Evolutionary conservation across 176 grass and related monocot species (phyloP).

Genomic region (Bolboschoenus planiculmis): DNA sequence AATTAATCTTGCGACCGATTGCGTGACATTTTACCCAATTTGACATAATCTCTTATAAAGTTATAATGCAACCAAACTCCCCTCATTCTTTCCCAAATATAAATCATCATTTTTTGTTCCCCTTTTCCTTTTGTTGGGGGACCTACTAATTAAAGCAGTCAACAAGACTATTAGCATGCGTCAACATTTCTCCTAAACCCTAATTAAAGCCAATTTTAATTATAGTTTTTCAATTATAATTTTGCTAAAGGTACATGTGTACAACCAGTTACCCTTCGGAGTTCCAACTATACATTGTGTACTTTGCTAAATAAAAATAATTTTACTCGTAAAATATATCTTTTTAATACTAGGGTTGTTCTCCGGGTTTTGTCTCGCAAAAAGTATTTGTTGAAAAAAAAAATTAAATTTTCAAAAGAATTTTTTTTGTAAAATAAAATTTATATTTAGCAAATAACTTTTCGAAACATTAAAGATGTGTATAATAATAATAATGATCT

Average conservation of each 20-base stretch:
- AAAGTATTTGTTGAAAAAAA: not conserved
- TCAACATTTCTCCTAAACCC: not conserved
- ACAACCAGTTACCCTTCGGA: not conserved
- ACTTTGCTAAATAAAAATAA: not conserved
- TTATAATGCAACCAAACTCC: not conserved
- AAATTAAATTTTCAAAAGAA: too few species aligned
- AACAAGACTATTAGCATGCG: constrained; percentile 5
- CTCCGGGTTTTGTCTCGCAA: not conserved
- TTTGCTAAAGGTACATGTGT: not conserved
- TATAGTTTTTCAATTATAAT: not conserved
- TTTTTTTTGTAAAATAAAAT: too few species aligned
- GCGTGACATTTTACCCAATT: not conserved
- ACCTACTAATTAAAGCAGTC: constrained; percentile 16
- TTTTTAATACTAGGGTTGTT: too few species aligned
- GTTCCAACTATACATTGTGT: not conserved
- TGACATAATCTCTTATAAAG: not conserved
- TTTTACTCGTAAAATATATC: not conserved
- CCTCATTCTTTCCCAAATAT: not conserved
- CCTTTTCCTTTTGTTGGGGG: not conserved
- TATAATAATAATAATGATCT: too few species aligned
- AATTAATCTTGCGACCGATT: not conserved
- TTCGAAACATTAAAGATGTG: too few species aligned
- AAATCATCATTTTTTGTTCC: not conserved
- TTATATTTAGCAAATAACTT: too few species aligned
- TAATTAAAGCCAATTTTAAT: constrained; percentile 2